A percentile compares a stretch with the other conserved stretches of the same genome.
These are phyloP conservation scores for Penicillium riverlandense DNA, from an alignment of 495 filamentous ascomycete species.

Conservation along the genomic window DNA sequence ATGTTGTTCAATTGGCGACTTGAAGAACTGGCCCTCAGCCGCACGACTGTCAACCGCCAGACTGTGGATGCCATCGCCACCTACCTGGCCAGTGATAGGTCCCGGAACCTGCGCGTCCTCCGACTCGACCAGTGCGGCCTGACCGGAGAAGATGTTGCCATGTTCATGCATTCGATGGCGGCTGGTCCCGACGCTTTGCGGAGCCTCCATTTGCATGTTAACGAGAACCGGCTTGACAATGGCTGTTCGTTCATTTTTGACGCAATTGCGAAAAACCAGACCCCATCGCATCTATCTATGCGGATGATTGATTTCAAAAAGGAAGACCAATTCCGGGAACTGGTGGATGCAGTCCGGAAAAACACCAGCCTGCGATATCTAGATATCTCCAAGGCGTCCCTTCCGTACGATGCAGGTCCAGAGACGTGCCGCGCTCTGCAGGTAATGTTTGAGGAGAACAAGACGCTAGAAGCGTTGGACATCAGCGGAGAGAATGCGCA, in stretches of 20 bases:
- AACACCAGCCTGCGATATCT: slow-evolving; percentile 71
- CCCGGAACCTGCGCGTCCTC: slow-evolving; percentile 58
- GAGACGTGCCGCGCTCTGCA: slow-evolving; percentile 70
- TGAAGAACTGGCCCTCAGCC: slow-evolving; percentile 64
- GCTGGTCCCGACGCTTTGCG: slow-evolving; percentile 42
- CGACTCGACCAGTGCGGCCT: slow-evolving; percentile 74
- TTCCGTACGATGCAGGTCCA: slow-evolving; percentile 68
- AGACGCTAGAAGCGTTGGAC: slow-evolving; percentile 69
- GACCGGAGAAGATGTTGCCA: slow-evolving; percentile 68
- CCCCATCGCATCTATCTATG: slow-evolving; percentile 70
- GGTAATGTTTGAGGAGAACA: slow-evolving; percentile 70
- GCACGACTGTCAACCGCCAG: slow-evolving; percentile 52
- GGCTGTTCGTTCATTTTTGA: slow-evolving; percentile 62
- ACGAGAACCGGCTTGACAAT: slow-evolving; percentile 72
- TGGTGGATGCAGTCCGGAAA: slow-evolving; percentile 62
- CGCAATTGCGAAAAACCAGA: slow-evolving; percentile 54
- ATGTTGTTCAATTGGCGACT: slow-evolving; percentile 67
- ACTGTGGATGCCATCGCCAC: slow-evolving; percentile 53
- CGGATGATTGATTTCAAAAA: slow-evolving; percentile 80
- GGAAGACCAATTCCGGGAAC: slow-evolving; percentile 65
- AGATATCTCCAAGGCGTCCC: slow-evolving; percentile 83
- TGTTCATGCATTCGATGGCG: slow-evolving; percentile 69
- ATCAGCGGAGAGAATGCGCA: slow-evolving; percentile 86
- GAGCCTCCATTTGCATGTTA: slow-evolving; percentile 70
- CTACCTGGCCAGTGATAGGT: slow-evolving; percentile 57